Base-by-base conservation (phyloP, 2,329 filamentous ascomycete genomes). In the Talaromyces atroroseus region DNA sequence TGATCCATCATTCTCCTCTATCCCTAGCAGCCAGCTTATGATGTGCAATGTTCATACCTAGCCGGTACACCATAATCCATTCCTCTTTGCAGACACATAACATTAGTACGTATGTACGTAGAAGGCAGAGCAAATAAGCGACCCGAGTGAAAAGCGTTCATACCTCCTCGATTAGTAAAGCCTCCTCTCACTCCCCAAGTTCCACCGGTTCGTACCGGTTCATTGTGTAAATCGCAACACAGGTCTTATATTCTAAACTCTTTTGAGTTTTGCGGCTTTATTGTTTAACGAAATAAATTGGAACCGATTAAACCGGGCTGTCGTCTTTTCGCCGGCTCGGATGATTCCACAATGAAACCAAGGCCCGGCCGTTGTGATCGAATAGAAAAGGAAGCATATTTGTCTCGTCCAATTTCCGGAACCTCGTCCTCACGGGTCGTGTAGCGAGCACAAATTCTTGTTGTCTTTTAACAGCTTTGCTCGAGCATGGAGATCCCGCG, bases 401-500 rank as follows among this genome's bases (percentile, higher is more conserved):
- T 23, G 6, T 44, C 40, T 18, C 18, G 6, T 14, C 8, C 20
- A 6, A 5, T 44, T 23, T 11, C 2, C 20, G 2, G 11, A 11
- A 23, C 7, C 1, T 12, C 4, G 2, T 44, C 20, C 12, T 23
- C 3, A 16, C 32, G 2, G 16, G 32, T 16, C 16, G 32, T 36
- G 16, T 36, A 36, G 32, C 14, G 2, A 16, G 4, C 32, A 36
- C 14, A 14, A 12, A 20, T 12, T 20, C 18, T 23, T 18, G 40
- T 5, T 14, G 18, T 18, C 38, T 12, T 11, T 44, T 29, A 10
- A 18, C 36, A 40, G n/a, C 36, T 40, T 18, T 44, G 3, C 2
- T 14, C 18, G 56, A 58, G 10, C 26, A 63, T 63, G 61, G 59
- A 61, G 46, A 56, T 63, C 26, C 61, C 61, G 7, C 51, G n/a